Percentiles rank a stretch among this genome's conserved stretches.
These are phyloP conservation scores for Mycena indigotica DNA, from an alignment of 768 basidiomycete species.

Conservation along the genomic window DNA sequence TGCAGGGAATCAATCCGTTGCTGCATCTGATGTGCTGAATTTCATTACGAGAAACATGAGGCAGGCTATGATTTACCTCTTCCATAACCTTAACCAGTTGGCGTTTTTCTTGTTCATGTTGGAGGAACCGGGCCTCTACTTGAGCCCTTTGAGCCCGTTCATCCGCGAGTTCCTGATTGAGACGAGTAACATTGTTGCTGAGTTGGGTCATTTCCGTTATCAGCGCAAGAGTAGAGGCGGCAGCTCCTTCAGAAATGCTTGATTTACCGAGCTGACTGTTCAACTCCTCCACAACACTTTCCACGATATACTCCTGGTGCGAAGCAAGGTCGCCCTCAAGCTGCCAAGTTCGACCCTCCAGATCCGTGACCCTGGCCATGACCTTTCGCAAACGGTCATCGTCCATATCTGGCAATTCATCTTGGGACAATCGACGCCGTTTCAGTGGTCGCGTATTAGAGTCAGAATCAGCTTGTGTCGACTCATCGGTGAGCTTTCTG, in stretches of 20 bases:
- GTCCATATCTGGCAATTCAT: constrained; percentile 20
- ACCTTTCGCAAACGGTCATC: constrained; percentile 25
- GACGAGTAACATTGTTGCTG: background rate
- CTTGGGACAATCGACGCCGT: constrained; percentile 29
- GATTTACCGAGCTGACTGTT: background rate
- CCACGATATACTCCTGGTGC: background rate
- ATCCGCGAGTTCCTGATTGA: background rate
- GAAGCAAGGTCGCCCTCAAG: background rate
- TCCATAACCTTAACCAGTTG: background rate
- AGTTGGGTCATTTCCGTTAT: background rate
- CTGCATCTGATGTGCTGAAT: constrained; percentile 22
- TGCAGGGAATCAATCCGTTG: constrained; percentile 21
- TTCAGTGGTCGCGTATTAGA: constrained; percentile 28
- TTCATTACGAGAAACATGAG: background rate
- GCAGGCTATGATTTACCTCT: background rate
- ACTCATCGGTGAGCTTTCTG: constrained; percentile 25
- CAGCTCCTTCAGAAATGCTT: background rate
- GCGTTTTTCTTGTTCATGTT: background rate
- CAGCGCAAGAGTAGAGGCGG: background rate
- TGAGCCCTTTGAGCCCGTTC: background rate
- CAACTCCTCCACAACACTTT: constrained; percentile 6
- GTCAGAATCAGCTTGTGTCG: constrained; percentile 16
- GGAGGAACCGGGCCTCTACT: background rate
- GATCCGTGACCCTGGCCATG: constrained; percentile 22
- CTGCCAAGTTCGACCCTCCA: constrained; percentile 22